Base-by-base conservation (phyloP, 768 basidiomycete species). In the Tricholoma saponaceum region DNA sequence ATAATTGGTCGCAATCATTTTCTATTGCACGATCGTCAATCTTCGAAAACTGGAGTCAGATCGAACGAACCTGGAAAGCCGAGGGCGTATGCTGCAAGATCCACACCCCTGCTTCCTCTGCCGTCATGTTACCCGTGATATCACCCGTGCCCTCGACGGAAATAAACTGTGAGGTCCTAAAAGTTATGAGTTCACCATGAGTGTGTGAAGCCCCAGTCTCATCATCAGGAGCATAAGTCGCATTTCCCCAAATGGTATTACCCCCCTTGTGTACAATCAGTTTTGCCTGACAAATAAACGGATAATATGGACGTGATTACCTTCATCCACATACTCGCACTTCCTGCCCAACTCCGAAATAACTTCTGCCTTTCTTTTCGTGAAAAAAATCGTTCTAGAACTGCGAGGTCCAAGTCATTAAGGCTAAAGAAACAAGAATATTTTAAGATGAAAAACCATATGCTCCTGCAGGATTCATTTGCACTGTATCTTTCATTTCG, bases 291-390 rank as follows among this genome's bases (percentile, higher is more conserved):
- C 9, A 22, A 26, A 13, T n/a, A 33, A 8, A 20, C 7, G 10
- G 37, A 22, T 4, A 22, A 13, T 18, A n/a, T 51, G 28, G 49
- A n/a, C 49, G 52, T n/a, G 20, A 53, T 26, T 67, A 84, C 91
- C 82, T 95, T 96, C 59, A 95, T 82, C 94, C 94, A 95, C 84
- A 95, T 83, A 62, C 91, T 90, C 22, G 90, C 93, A 61, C 92
- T 89, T 30, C 95, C 95, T 6, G 92, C 92, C 96, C 96, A 99
- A 66, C 88, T 90, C 26, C 93, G 81, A 77, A 99, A 98, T 10
- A 99, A 78, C 52, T 83, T 85, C 58, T 90, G 91, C 0, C 96
- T 82, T 70, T 99, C 97, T 44, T 81, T 85, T 37, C 92, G 79
- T 0, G 92, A 95, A 70, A 99, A 98, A 76, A 97, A 95, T 33